These are phyloP conservation scores for Candida vartiovaarae DNA, from an alignment of 805 yeast species.

Conservation along the genomic window DNA sequence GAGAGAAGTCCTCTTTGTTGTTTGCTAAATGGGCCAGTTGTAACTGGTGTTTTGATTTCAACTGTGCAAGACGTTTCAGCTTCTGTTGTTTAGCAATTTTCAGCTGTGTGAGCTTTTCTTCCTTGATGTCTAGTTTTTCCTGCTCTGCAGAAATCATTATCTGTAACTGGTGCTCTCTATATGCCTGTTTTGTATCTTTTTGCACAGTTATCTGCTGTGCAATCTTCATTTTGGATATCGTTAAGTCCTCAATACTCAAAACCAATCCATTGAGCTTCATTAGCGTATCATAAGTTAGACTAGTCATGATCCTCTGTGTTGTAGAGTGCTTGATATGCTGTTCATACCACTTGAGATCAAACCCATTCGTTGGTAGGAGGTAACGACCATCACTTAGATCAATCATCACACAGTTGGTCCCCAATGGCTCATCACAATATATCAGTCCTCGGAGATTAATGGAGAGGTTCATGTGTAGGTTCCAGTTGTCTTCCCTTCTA, in stretches of 20 bases:
- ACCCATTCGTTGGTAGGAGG: constrained; percentile 8
- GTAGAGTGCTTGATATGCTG: not conserved
- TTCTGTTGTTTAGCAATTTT: constrained; percentile 5
- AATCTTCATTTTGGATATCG: constrained; percentile 15
- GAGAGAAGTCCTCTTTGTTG: constrained; percentile 13
- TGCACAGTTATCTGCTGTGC: constrained; percentile 2
- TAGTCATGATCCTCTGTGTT: not conserved
- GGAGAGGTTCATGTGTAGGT: constrained; percentile 1
- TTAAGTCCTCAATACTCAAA: constrained; percentile 29
- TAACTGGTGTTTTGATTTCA: not conserved
- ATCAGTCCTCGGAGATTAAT: constrained; percentile 6
- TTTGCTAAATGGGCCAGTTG: not conserved
- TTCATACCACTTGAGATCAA: constrained; percentile 8
- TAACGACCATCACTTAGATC: constrained; percentile 12
- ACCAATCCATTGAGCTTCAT: constrained; percentile 36
- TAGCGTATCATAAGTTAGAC: constrained; percentile 31
- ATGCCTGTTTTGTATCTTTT: not conserved
- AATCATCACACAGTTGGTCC: constrained; percentile 5
- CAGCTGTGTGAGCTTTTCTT: constrained; percentile 10
- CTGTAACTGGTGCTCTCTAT: constrained; percentile 4
- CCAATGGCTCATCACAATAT: constrained; percentile 2
- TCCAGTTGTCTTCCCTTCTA: constrained; percentile 3
- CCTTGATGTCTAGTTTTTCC: not conserved
- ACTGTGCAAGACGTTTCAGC: constrained; percentile 4
- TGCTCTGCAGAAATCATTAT: constrained; percentile 3